Base-by-base conservation (phyloP, 179 eudicot genomes). In the Drosera spatulata region DNA sequence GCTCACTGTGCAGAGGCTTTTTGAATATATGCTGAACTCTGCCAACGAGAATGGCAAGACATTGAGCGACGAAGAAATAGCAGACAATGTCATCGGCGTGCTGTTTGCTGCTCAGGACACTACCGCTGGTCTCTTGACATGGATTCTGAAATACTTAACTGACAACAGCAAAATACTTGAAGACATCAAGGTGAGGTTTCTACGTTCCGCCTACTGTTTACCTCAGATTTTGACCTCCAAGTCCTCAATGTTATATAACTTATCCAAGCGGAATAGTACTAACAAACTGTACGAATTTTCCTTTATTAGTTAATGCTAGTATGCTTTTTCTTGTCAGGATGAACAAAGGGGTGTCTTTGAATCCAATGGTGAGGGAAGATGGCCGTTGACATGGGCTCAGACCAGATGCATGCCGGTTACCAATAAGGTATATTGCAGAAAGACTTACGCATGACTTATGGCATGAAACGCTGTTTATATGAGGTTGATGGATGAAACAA, bases 51-150 rank as follows among this genome's bases (percentile, higher is more conserved):
- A 69, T 52, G 89, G 82, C 33, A 71, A 69, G 56, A 70, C 71
- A 1, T 73, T 91, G 53, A 77, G 65, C 0, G 85, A 84, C 33
- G 80, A 84, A 58, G 83, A 91, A 64, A 81, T 88, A 14, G 71
- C 80, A 0, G 97, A 91, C 59, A 91, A 88, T 66, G 71, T 91
- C 40, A 83, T 91, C 42, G 97, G 97, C 49, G 87, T 91, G 41
- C 69, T 91, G 5, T 91, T 91, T 47, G 97, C 97, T 10, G 96
- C 96, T 53, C 98, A 88, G 71, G 98, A 91, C 59, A 91, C 98
- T 22, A 82, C 96, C n/a, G 96, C 98, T 9, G 88, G 98, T 72
- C 81, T 67, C 41, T 71, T 88, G 50, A 88, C 98, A 51, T 91
- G 98, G 98, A 78, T 84, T 64, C 71, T 91, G 49, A 91, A 88